Base-by-base conservation (phyloP, 2,329 filamentous ascomycete species). In the Cercospora sp. region DNA sequence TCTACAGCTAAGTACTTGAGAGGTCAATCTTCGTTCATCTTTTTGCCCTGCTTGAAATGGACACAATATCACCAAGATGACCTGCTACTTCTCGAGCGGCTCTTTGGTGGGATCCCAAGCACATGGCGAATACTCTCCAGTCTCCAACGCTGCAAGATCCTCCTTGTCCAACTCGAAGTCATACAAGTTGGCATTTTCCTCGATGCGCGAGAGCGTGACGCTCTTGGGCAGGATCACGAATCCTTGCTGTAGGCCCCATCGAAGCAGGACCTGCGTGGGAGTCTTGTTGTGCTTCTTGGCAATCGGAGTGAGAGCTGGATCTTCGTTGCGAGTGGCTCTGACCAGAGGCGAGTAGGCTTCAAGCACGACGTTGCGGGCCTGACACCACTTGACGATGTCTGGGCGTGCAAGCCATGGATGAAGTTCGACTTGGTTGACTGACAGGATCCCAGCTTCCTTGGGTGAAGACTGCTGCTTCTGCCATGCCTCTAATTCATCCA, bases 371-470 rank as follows among this genome's bases (percentile, higher is more conserved):
- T 77, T 79, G 64, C 82, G 79, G 78, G 89, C 84, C 70, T 84
- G 79, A 74, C 91, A 91, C 93, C 93, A 97, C 58, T 87, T 82
- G 8, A 89, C 88, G 69, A 97, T 92, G 75, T 97, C 93, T 24
- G 85, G 82, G n/a, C 93, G 85, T 8, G 89, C 85, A 51, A 93
- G 87, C 93, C 93, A 97, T 0, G 94, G 94, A 80, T 97, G 94
- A 10, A 97, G 82, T 81, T 97, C 94, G 80, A 91, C 93, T 80
- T 97, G 94, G 49, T 92, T 93, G 43, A 97, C 91, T 69, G 89
- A 91, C 75, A 97, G 86, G 49, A 92, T 82, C 26, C 92, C 92
- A 3, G 86, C 87, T 72, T 88, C 89, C 89, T 66, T 76, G 66
- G 21, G 73, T 30, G 62, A 64, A 16, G 62, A 26, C 61, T 75